Evolutionary conservation across 345 rosid species (phyloP).

Genomic region (Pistacia vera): DNA sequence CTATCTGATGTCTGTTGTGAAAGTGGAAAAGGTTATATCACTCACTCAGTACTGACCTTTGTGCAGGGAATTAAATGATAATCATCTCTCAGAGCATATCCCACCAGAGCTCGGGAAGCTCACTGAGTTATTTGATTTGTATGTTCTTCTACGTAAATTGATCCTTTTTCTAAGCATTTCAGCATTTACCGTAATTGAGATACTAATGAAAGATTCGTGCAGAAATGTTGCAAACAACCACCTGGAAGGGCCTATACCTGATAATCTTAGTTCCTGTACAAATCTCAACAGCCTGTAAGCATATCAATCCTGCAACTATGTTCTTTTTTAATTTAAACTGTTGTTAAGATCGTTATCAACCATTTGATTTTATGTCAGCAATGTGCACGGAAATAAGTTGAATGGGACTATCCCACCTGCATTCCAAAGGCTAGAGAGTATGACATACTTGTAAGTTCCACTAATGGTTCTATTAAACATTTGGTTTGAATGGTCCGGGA

Average conservation of each 20-base stretch:
- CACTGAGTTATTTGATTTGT: slow-evolving; percentile 94
- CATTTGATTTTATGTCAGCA: slow-evolving; percentile 45
- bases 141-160: slow-evolving; percentile 29
- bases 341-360: slow-evolving; percentile 9
- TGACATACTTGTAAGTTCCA: slow-evolving; percentile 83
- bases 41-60: slow-evolving; percentile 13
- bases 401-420: slow-evolving; percentile 76
- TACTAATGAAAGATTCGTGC: slow-evolving; percentile 18
- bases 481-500: background rate
- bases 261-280: slow-evolving; percentile 81
- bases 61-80: slow-evolving; percentile 89
- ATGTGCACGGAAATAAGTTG: slow-evolving; percentile 82
- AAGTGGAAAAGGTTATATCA: background rate
- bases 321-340: background rate
- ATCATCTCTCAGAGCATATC: slow-evolving; percentile 67
- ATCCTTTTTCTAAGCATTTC: background rate
- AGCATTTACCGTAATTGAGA: background rate
- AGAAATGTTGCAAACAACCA: slow-evolving; percentile 89
- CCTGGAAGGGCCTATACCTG: slow-evolving; percentile 88
- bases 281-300: slow-evolving; percentile 92
- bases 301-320: background rate
- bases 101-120: slow-evolving; percentile 97
- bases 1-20: background rate
- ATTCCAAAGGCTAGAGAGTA: slow-evolving; percentile 83
- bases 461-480: background rate